These are phyloP conservation scores for Boletus smithii DNA, from an alignment of 1,284 basidiomycete species.

Conservation along the genomic window DNA sequence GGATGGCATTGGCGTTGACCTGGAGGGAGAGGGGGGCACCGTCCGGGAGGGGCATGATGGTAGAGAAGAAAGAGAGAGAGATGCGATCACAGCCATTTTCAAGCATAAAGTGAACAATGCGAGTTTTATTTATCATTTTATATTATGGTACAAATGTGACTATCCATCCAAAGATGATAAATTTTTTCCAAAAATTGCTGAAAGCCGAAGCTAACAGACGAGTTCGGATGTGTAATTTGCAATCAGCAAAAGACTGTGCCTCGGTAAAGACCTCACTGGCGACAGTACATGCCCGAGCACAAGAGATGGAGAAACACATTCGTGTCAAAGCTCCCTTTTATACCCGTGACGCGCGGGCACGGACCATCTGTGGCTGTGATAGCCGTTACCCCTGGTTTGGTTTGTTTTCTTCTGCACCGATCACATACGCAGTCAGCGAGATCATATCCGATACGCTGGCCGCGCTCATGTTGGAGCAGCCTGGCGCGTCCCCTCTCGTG, in stretches of 20 bases:
- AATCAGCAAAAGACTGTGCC: constrained; percentile 91
- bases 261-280: constrained; percentile 89
- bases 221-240: constrained; percentile 88
- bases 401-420: background rate
- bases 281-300: constrained; percentile 87
- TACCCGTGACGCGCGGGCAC: constrained; percentile 34
- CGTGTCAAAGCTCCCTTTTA: too few relatives aligned
- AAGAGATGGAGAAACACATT: constrained; percentile 72
- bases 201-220: constrained; percentile 73
- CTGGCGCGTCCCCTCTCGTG: constrained; percentile 7
- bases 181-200: constrained; percentile 86
- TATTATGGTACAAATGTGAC: too few relatives aligned
- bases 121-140: background rate
- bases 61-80: too few relatives aligned
- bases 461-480: background rate
- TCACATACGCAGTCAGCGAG: too few relatives aligned
- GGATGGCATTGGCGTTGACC: constrained; percentile 48
- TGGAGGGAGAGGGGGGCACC: constrained; percentile 53
- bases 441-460: too few relatives aligned
- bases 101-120: too few relatives aligned
- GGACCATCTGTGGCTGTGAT: constrained; percentile 36
- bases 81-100: too few relatives aligned
- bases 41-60: constrained; percentile 55
- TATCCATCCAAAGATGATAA: constrained; percentile 56
- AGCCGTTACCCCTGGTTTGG: background rate